phyloP scores from a whole-genome alignment of 495 filamentous ascomycete species.

The Oidiodendron maius region DNA sequence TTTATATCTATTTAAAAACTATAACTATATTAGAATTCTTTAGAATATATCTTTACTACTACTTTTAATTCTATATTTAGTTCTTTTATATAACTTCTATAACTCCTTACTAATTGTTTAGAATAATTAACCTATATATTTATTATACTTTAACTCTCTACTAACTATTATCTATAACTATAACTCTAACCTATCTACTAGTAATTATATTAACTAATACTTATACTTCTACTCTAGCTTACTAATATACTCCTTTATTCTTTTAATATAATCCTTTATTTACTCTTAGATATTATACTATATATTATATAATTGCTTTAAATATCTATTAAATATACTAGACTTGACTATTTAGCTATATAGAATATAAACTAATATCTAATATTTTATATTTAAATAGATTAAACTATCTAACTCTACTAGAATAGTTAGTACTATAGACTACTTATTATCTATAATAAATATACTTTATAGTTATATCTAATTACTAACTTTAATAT shows the following conservation, averaged over 20 bases:
- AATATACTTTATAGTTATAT: constrained; percentile 1
- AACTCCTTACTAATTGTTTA: not conserved
- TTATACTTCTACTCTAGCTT: not conserved
- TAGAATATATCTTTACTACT: not conserved
- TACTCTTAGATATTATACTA: no score
- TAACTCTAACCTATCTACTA: not conserved
- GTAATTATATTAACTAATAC: not conserved
- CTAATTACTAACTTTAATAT: constrained; percentile 21
- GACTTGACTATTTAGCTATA: not conserved
- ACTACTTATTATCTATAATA: constrained; percentile 4
- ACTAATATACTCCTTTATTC: no score
- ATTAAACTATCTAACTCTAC: not conserved
- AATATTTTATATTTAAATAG: not conserved
- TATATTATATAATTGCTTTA: no score
- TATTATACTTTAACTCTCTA: not conserved
- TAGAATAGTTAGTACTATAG: constrained; percentile 3
- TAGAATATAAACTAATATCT: not conserved
- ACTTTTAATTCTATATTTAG: not conserved
- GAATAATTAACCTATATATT: not conserved
- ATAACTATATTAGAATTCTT: no score
- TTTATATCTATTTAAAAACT: not conserved
- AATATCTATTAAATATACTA: not conserved
- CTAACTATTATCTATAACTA: not conserved
- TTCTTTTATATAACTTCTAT: not conserved
- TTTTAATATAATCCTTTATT: no score